These are phyloP conservation scores for Monotropa hypopitys DNA, from an alignment of 179 eudicot genomes.

Conservation along the genomic window DNA sequence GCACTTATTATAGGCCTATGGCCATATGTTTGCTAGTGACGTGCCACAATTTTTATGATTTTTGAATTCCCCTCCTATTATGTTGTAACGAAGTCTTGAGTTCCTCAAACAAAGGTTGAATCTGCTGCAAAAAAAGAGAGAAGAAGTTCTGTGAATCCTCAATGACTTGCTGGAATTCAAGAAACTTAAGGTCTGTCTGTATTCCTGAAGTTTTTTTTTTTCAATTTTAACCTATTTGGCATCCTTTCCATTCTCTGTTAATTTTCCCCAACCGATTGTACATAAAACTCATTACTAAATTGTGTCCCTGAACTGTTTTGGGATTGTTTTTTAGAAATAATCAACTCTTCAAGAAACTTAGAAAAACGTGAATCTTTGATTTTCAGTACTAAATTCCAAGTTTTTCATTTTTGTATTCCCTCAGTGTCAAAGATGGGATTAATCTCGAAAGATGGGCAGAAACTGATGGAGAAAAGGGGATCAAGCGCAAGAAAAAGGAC, in stretches of 20 bases:
- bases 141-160: neutral
- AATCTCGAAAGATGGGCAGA: slow-evolving; percentile 17
- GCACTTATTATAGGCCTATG: neutral
- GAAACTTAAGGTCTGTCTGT: slow-evolving; percentile 2
- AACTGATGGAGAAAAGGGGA: slow-evolving; percentile 16
- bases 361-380: neutral
- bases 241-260: neutral
- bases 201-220: too few species aligned
- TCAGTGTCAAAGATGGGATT: slow-evolving; percentile 30
- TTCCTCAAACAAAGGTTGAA: slow-evolving; percentile 2
- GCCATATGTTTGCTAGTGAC: neutral
- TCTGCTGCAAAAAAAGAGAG: slow-evolving; percentile 2
- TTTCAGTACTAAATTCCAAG: neutral
- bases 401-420: neutral
- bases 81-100: neutral
- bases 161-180: slow-evolving; percentile 2
- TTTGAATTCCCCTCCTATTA: neutral
- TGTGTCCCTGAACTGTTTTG: neutral
- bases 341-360: neutral
- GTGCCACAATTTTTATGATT: too few species aligned
- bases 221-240: neutral
- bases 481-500: slow-evolving; percentile 16
- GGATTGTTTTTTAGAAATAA: neutral
- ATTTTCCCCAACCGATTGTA: neutral
- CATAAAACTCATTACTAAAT: neutral